Conservation (phyloP, 768 basidiomycete genomes). For the Amanita rimosa region DNA sequence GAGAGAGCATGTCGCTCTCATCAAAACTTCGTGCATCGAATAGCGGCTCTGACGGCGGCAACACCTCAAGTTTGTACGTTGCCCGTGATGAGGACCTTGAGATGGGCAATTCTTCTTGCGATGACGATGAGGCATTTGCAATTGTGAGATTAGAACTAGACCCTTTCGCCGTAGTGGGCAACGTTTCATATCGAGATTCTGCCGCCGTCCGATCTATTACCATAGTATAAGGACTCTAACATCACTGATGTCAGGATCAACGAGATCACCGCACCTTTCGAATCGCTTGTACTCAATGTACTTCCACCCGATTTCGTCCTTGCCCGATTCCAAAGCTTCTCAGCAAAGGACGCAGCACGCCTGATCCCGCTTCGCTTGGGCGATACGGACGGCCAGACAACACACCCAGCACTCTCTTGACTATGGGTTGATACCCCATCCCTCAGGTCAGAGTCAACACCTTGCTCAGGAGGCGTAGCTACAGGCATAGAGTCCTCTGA, state of each 20-base stretch:
- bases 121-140: neutral
- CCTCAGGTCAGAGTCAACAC: conserved; percentile 17
- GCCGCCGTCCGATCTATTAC: conserved; percentile 4
- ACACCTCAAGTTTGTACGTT: neutral
- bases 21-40: neutral
- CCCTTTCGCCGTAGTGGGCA: neutral
- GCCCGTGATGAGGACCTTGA: neutral
- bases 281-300: conserved; percentile 23
- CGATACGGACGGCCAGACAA: conserved; percentile 36
- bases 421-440: conserved; percentile 16
- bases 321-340: conserved; percentile 42
- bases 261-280: conserved; percentile 26
- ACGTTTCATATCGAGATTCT: neutral
- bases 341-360: conserved; percentile 50
- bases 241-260: neutral
- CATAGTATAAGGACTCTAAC: neutral
- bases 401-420: conserved; percentile 12
- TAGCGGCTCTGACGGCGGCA: neutral
- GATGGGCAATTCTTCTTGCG: neutral
- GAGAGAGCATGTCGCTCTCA: conserved; percentile 7
- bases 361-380: conserved; percentile 39
- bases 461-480: conserved; percentile 44
- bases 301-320: conserved; percentile 45
- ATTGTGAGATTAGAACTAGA: neutral
- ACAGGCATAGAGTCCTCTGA: conserved; percentile 58